phyloP scores from a whole-genome alignment of 805 yeast species.

The Saccharomycopsis lassenensis region DNA sequence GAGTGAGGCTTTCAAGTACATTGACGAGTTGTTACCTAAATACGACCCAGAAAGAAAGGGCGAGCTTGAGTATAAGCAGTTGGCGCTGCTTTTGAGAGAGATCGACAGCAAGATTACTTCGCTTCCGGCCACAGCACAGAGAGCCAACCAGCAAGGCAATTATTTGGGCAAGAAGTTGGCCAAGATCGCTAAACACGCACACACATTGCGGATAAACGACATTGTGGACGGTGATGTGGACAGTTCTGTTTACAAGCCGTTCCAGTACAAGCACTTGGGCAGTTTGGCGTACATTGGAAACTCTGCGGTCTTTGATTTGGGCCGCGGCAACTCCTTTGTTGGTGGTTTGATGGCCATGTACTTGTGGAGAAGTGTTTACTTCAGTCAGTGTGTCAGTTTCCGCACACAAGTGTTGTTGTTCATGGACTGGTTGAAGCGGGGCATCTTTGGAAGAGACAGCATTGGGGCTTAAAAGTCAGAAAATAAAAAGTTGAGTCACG shows the following conservation, averaged over 20 bases:
- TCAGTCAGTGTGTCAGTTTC: conserved; percentile 54
- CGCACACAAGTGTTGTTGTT: conserved; percentile 52
- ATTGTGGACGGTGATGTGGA: conserved; percentile 45
- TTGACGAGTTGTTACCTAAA: conserved; percentile 40
- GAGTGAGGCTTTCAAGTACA: conserved; percentile 40
- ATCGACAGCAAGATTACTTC: conserved; percentile 56
- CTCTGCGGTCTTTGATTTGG: conserved; percentile 55
- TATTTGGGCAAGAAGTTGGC: conserved; percentile 52
- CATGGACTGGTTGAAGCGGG: conserved; percentile 62
- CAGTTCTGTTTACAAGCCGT: conserved; percentile 44
- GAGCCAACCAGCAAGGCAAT: conserved; percentile 62
- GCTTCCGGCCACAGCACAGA: conserved; percentile 64
- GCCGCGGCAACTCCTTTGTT: conserved; percentile 47
- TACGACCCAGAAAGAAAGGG: conserved; percentile 41
- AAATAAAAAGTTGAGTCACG: not conserved
- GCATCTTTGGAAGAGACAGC: conserved; percentile 42
- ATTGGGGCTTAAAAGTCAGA: conserved; percentile 21
- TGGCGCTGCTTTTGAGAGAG: conserved; percentile 38
- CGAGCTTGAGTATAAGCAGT: conserved; percentile 40
- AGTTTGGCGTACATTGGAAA: conserved; percentile 61
- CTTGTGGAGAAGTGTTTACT: conserved; percentile 61
- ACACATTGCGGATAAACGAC: conserved; percentile 33
- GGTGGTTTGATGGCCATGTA: conserved; percentile 66
- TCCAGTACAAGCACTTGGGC: conserved; percentile 53
- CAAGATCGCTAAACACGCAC: conserved; percentile 36